A percentile compares a stretch with the other conserved stretches of the same genome.
These are phyloP conservation scores for Hanseniaspora thailandica DNA, from an alignment of 805 yeast species.

Conservation along the genomic window DNA sequence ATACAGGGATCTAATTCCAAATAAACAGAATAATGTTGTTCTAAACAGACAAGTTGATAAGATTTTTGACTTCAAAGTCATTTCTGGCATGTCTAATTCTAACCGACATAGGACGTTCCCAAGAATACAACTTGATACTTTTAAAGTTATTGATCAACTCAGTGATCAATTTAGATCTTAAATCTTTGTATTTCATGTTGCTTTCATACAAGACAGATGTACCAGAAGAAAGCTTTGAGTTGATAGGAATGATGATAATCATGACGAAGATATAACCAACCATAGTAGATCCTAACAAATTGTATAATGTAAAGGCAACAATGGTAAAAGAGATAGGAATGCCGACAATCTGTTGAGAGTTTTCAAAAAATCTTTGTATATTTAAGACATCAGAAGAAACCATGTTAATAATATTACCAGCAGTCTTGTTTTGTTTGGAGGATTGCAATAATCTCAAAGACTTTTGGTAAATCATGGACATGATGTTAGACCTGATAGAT, in stretches of 20 bases:
- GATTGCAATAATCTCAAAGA: constrained; percentile 56
- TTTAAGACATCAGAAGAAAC: constrained; percentile 66
- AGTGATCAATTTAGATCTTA: constrained; percentile 43
- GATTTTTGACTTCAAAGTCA: constrained; percentile 42
- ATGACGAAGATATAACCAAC: constrained; percentile 46
- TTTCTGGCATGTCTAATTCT: constrained; percentile 45
- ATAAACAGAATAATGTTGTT: constrained; percentile 41
- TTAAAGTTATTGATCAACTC: constrained; percentile 52
- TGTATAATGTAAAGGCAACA: constrained; percentile 43
- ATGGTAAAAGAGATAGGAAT: constrained; percentile 47
- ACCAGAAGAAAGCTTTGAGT: constrained; percentile 36
- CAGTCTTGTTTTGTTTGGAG: constrained; percentile 46
- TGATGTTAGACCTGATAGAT: constrained; percentile 52
- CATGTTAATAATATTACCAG: constrained; percentile 72
- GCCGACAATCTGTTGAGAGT: constrained; percentile 43
- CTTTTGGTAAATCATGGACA: constrained; percentile 56
- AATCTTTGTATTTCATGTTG: constrained; percentile 54
- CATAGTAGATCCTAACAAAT: constrained; percentile 47
- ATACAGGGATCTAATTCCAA: constrained; percentile 54
- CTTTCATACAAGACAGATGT: constrained; percentile 37
- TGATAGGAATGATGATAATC: constrained; percentile 47
- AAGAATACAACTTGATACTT: constrained; percentile 54
- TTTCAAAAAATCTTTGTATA: constrained; percentile 47
- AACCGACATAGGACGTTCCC: constrained; percentile 55
- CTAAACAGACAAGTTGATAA: constrained; percentile 38